Base-by-base conservation (phyloP, 2,329 filamentous ascomycete species). In the Xylariaceae sp. region DNA sequence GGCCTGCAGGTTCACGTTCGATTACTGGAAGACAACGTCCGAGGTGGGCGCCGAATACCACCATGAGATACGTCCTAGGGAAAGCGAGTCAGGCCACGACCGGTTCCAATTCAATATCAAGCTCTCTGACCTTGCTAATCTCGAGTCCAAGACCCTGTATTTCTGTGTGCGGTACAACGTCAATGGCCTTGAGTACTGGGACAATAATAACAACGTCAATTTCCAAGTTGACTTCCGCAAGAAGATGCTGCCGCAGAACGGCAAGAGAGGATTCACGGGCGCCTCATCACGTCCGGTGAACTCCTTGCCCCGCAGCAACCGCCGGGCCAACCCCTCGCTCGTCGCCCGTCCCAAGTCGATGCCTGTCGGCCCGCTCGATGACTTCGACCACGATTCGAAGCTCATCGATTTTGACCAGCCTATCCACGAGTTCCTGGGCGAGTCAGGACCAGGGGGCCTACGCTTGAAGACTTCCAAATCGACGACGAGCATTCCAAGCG, bases 1-100 rank as follows among this genome's bases (percentile, higher is more conserved):
- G 34, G 78, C 83, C n/a, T 90, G 87, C 57, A 79, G 92, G 32
- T 98, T 98, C 59, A 98, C 92, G 0, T 73, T 95, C 29, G 92
- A 98, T 59, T 92, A 94, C 63, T 98, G 92, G 92, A 94, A 94
- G 70, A 98, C 92, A 0, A 93, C 89, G 0, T 98, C 92, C 1
- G 92, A 98, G 56, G 83, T 96, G 2, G 72, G 73, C 23, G 90
- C 86, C n/a, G 88, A 95, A 50, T 98, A 77, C 64, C 81, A 80
- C 56, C 76, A 84, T 41, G 84, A 92, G 60, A 74, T 90, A 29
- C 76, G 78, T 27, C 76, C 77, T 18, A 75, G 75, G 46, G 75
- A 82, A 26, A 66, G 65, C 3, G 64, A 75, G 15, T 70, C 82
- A 47, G 78, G 81, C 30, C 81, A 82, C 48, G 92, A 98, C 57